phyloP scores from a whole-genome alignment of 2,329 filamentous ascomycete genomes.

The Aspergillus sclerotialis region DNA sequence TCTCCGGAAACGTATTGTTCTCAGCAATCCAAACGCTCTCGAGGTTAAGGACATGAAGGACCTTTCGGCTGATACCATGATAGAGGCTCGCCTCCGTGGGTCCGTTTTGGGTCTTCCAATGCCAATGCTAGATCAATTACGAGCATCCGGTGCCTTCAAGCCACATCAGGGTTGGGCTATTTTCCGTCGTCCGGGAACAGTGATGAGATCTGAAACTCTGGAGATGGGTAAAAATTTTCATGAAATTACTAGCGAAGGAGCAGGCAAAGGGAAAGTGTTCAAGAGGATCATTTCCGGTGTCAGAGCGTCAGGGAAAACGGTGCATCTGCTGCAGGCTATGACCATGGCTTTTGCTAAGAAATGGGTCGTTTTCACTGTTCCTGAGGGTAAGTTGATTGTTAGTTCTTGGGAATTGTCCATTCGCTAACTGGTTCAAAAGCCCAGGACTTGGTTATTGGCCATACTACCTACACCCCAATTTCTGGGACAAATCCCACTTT shows the following conservation, averaged over 20 bases:
- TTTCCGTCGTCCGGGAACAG: constrained; percentile 71
- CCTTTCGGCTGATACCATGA: constrained; percentile 50
- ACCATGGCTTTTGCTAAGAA: constrained; percentile 71
- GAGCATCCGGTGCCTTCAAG: constrained; percentile 86
- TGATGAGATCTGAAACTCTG: constrained; percentile 73
- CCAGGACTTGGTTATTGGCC: constrained; percentile 71
- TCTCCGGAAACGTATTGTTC: constrained; percentile 76
- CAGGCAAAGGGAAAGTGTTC: constrained; percentile 30
- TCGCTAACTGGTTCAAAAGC: constrained; percentile 43
- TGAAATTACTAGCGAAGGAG: constrained; percentile 39
- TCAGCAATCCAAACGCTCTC: constrained; percentile 90
- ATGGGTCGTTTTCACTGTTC: constrained; percentile 84
- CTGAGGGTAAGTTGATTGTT: constrained; percentile 61
- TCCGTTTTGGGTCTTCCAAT: constrained; percentile 64
- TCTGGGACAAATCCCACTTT: constrained; percentile 45
- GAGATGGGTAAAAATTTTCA: constrained; percentile 61
- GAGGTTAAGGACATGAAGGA: constrained; percentile 63
- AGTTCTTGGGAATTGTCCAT: background rate
- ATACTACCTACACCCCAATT: constrained; percentile 72
- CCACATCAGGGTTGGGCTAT: constrained; percentile 78
- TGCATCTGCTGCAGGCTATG: constrained; percentile 76
- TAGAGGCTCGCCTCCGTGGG: constrained; percentile 51
- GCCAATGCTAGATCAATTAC: constrained; percentile 67
- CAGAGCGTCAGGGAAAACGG: constrained; percentile 75
- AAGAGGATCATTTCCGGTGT: constrained; percentile 66